phyloP scores from a whole-genome alignment of 2,329 filamentous ascomycete genomes.

The Aspergillus versicolor region DNA sequence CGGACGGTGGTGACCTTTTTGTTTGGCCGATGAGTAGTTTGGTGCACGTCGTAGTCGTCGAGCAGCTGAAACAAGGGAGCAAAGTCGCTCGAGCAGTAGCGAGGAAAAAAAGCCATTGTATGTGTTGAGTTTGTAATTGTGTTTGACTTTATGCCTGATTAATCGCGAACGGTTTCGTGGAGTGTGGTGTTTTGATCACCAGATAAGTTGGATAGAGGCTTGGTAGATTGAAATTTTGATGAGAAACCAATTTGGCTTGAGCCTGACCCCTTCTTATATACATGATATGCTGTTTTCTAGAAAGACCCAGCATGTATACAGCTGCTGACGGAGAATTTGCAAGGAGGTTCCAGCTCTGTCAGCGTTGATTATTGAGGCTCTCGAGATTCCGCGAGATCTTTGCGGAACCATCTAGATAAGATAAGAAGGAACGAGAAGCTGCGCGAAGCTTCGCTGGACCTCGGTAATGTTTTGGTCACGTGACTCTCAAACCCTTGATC shows the following conservation, averaged over 20 bases:
- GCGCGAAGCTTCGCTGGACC: constrained; percentile 17
- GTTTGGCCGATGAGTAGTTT: constrained; percentile 20
- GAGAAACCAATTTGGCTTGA: neutral
- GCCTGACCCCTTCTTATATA: constrained; percentile 17
- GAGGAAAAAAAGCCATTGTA: constrained; percentile 41
- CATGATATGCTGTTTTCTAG: constrained; percentile 14
- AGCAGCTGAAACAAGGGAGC: constrained; percentile 44
- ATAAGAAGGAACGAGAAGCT: constrained; percentile 18
- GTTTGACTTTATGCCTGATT: neutral
- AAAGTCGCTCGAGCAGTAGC: constrained; percentile 36
- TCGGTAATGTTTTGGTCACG: constrained; percentile 7
- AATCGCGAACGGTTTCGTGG: neutral
- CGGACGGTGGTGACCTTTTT: constrained; percentile 20
- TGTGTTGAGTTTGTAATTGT: neutral
- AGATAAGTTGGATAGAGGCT: neutral
- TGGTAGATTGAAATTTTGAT: constrained; percentile 8
- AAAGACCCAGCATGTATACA: constrained; percentile 12
- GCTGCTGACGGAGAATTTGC: constrained; percentile 1
- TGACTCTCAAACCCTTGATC: neutral
- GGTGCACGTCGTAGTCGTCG: constrained; percentile 41
- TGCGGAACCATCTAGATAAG: constrained; percentile 20
- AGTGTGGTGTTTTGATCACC: neutral
- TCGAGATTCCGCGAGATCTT: constrained; percentile 1
- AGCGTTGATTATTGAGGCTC: neutral
- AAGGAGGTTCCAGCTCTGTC: constrained; percentile 7